Conservation (phyloP, 2,329 filamentous ascomycete species). For the Apiospora hydei region DNA sequence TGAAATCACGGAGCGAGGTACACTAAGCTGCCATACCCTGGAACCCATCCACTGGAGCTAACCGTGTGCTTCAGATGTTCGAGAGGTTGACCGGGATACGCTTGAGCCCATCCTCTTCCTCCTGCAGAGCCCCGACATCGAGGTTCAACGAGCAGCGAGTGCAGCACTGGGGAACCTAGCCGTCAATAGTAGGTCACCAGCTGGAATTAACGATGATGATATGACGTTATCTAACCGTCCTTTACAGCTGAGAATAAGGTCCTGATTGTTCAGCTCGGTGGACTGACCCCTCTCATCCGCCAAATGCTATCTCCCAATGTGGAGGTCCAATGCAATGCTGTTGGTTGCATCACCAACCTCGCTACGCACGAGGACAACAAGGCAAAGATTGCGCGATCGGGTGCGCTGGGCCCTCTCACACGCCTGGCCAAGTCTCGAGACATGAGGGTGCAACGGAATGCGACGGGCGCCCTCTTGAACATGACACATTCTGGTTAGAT, state of each 20-base stretch:
- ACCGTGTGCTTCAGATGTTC: slow-evolving; percentile 74
- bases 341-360: slow-evolving; percentile 97
- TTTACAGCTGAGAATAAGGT: slow-evolving; percentile 94
- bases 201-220: not conserved
- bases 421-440: slow-evolving; percentile 95
- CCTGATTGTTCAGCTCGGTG: slow-evolving; percentile 90
- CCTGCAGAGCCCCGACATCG: slow-evolving; percentile 92
- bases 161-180: slow-evolving; percentile 95
- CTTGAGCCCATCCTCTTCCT: slow-evolving; percentile 96
- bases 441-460: slow-evolving; percentile 97
- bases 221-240: slow-evolving; percentile 40
- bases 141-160: slow-evolving; percentile 95
- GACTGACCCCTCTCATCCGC: slow-evolving; percentile 88
- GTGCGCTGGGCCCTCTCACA: slow-evolving; percentile 89
- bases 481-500: slow-evolving; percentile 96
- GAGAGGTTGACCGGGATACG: slow-evolving; percentile 93
- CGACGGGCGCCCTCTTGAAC: slow-evolving; percentile 93
- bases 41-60: slow-evolving; percentile 22
- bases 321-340: slow-evolving; percentile 98
- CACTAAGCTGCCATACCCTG: slow-evolving; percentile 22
- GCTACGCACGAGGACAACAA: slow-evolving; percentile 99
- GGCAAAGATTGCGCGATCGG: slow-evolving; percentile 95
- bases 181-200: slow-evolving; percentile 81
- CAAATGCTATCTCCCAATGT: slow-evolving; percentile 99
- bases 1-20: slow-evolving; percentile 98